Base-by-base conservation (phyloP, 306 rosid genomes). In the Macrotyloma uniflorum region DNA sequence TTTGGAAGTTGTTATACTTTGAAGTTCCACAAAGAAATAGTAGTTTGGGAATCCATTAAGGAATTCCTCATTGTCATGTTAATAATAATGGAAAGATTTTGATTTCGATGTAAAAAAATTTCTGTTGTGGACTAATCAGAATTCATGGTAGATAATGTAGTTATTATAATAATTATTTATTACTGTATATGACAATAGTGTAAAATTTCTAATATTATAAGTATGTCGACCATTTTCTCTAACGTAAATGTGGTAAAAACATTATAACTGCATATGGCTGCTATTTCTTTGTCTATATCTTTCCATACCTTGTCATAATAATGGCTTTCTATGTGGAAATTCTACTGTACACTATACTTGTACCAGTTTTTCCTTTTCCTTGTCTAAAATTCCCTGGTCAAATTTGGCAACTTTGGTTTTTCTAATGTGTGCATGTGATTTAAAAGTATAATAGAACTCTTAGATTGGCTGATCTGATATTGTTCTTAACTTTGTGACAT, bases 1-100 rank as follows among this genome's bases (percentile, higher is more conserved):
- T 61, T 65, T 62, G 43, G 58, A 86, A 76, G 20, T 28, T 71
- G 22, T 74, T 55, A 23, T 67, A 4, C 78, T 78, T 83, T 65
- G n/a, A 50, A 61, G 75, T 81, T 42, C 33, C 16, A 65, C 45
- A 16, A n/a, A 7, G 61, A 57, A 40, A 35, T 67, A 59, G 1
- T 33, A 62, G 20, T 59, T 67, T 73, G 62, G 40, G 28, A 80
- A 67, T 61, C 57, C 15, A 9, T 38, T 38, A 35, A 53, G 35
- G 62, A 85, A 32, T 73, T 70, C 43, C 79, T 43, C 38, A 71
- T 65, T 12, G 67, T n/a, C 74, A 42, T 82, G 62, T 13, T 16
- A 20, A 49, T 40, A 24, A 13, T 33, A 20, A 33, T 28, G 13
- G 19, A 20, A 28, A 28, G n/a, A 11, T n/a, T 57, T 23, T 5